Conservation (phyloP, 306 rosid species). For the Argentina anserina region DNA sequence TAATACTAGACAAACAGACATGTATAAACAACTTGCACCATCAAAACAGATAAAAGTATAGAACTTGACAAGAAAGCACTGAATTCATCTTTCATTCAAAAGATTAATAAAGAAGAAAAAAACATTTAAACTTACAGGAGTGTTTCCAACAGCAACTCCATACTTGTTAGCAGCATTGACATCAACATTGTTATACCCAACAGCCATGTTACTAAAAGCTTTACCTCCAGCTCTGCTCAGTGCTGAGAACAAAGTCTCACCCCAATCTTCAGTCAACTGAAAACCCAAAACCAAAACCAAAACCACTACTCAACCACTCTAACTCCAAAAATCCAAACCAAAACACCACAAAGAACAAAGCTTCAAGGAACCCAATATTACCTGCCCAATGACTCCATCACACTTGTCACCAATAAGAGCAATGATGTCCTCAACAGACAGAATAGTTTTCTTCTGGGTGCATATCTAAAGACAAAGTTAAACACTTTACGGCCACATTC, state of each 20-base stretch:
- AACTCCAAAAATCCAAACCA: conserved; percentile 3
- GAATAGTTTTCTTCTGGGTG: conserved; percentile 87
- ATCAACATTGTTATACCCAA: conserved; percentile 95
- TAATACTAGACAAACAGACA: not conserved
- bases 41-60: not conserved
- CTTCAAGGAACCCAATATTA: conserved; percentile 4
- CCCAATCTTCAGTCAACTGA: conserved; percentile 99
- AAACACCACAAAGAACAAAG: not conserved
- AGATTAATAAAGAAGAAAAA: not conserved
- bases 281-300: conserved; percentile 11
- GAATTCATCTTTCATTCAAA: not conserved
- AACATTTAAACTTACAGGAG: conserved; percentile 55
- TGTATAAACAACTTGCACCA: not conserved
- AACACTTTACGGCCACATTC: conserved; percentile 11
- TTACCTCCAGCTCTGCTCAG: conserved; percentile 96
- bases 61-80: not conserved
- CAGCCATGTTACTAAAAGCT: conserved; percentile 98
- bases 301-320: conserved; percentile 14
- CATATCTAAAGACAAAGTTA: conserved; percentile 52
- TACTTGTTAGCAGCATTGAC: conserved; percentile 83
- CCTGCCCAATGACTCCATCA: conserved; percentile 99
- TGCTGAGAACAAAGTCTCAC: conserved; percentile 88
- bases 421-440: conserved; percentile 87
- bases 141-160: conserved; percentile 94
- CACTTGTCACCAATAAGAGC: conserved; percentile 89